Conservation (phyloP, 192 early-diverging fungal species). For the Backusella psychrophila region DNA sequence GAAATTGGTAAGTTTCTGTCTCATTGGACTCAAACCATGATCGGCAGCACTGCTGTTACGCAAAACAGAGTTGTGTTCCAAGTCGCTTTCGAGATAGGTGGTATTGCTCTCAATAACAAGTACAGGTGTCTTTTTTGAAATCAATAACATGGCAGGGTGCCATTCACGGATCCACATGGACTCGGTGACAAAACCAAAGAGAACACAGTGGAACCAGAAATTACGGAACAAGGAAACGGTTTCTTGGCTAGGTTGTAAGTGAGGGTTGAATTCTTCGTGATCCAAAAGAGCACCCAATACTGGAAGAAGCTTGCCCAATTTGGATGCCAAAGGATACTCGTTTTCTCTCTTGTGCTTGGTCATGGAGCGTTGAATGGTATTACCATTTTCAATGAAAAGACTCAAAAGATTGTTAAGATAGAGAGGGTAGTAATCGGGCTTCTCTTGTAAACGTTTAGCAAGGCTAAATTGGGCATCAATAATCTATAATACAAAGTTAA, state of each 20-base stretch:
- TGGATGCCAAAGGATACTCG: slow-evolving; percentile 42
- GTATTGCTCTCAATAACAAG: slow-evolving; percentile 69
- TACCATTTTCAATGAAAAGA: slow-evolving; percentile 62
- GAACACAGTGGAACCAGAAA: slow-evolving; percentile 87
- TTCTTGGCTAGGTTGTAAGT: slow-evolving; percentile 56
- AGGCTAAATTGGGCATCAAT: slow-evolving; percentile 42
- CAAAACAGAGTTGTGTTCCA: slow-evolving; percentile 84
- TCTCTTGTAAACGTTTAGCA: slow-evolving; percentile 43
- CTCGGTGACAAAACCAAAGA: slow-evolving; percentile 73
- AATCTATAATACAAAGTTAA: slow-evolving; percentile 33
- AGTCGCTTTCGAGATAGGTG: slow-evolving; percentile 83
- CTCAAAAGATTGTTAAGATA: slow-evolving; percentile 52
- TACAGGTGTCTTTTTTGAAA: slow-evolving; percentile 85
- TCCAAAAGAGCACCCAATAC: slow-evolving; percentile 58
- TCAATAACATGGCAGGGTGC: slow-evolving; percentile 58
- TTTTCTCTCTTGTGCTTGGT: slow-evolving; percentile 42
- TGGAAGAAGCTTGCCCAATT: slow-evolving; percentile 59
- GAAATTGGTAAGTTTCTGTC: slow-evolving; percentile 53
- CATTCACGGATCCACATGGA: slow-evolving; percentile 77
- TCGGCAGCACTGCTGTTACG: slow-evolving; percentile 44
- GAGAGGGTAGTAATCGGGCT: slow-evolving; percentile 55
- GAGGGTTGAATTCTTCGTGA: slow-evolving; percentile 56
- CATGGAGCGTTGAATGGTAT: slow-evolving; percentile 47
- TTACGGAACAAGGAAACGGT: slow-evolving; percentile 76
- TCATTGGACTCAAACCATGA: slow-evolving; percentile 54